phyloP scores from a whole-genome alignment of 2,329 filamentous ascomycete species.

The Aschersonia sp. region DNA sequence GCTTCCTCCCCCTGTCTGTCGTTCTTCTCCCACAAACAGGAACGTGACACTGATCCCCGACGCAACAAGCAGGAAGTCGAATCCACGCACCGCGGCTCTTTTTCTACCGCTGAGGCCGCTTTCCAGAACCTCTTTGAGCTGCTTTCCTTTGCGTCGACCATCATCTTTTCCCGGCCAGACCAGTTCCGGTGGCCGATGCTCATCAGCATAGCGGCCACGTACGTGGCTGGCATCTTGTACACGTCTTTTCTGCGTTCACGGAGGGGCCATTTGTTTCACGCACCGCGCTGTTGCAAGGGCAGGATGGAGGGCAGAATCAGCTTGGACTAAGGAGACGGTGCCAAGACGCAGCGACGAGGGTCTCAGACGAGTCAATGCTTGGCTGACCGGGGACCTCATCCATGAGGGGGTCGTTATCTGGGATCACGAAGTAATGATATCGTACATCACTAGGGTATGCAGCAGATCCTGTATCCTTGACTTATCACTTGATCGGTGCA shows the following conservation, averaged over 20 bases:
- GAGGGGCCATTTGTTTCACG: conserved; percentile 19
- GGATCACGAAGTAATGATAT: too few relatives aligned
- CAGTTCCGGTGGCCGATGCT: conserved; percentile 51
- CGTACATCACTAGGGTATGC: too few relatives aligned
- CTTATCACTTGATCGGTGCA: too few relatives aligned
- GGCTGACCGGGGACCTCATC: too few relatives aligned
- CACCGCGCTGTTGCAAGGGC: conserved; percentile 1
- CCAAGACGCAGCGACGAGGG: neutral
- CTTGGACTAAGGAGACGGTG: neutral
- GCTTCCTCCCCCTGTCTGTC: neutral
- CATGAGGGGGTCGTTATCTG: too few relatives aligned
- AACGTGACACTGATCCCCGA: neutral
- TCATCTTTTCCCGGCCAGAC: conserved; percentile 45
- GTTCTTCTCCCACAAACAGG: neutral
- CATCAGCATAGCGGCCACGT: conserved; percentile 40
- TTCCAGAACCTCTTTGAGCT: conserved; percentile 60
- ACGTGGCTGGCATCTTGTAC: conserved; percentile 14
- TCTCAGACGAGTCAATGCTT: too few relatives aligned
- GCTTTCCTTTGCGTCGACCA: conserved; percentile 49
- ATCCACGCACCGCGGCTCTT: conserved; percentile 43
- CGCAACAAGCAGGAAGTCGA: conserved; percentile 33
- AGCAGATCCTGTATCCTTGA: too few relatives aligned
- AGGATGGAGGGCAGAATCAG: neutral
- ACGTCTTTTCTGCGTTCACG: conserved; percentile 14
- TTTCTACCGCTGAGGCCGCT: conserved; percentile 53